Conservation (phyloP, 116 monocot genomes). For the Phalaenopsis hybrid region DNA sequence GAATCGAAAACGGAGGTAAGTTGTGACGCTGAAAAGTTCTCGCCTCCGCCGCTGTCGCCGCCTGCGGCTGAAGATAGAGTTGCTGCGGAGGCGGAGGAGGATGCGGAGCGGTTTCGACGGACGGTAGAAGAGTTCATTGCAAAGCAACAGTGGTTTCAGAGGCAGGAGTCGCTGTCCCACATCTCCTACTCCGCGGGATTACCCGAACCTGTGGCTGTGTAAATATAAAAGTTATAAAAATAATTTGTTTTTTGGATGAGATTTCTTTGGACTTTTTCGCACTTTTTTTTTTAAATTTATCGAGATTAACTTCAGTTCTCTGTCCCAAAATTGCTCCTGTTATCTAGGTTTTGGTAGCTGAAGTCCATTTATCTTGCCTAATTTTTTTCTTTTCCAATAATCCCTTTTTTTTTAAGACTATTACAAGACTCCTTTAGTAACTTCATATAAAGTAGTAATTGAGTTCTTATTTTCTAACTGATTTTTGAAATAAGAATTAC, state of each 20-base stretch:
- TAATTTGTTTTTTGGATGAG: no score
- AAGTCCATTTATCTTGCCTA: no score
- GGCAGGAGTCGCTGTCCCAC: constrained; percentile 40
- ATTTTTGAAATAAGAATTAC: no score
- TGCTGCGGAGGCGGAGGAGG: constrained; percentile 23
- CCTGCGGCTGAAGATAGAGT: constrained; percentile 1
- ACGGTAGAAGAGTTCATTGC: constrained; percentile 59
- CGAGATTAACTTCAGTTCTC: not conserved
- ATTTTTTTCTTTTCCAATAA: no score
- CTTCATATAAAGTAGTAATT: no score
- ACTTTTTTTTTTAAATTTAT: not conserved
- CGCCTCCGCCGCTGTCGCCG: not conserved
- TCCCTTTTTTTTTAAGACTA: no score
- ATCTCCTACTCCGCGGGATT: constrained; percentile 9
- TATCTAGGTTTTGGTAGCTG: not conserved
- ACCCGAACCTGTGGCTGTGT: constrained; percentile 5
- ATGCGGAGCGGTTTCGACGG: constrained; percentile 35
- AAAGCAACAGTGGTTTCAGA: constrained; percentile 49
- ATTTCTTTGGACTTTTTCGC: not conserved
- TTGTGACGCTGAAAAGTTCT: not conserved
- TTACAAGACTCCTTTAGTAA: no score
- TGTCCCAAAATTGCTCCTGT: not conserved
- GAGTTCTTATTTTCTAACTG: no score
- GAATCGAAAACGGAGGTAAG: constrained; percentile 22
- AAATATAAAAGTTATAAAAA: not conserved